phyloP scores from a whole-genome alignment of 2,329 filamentous ascomycete species.

The Penicillium rolfsii region DNA sequence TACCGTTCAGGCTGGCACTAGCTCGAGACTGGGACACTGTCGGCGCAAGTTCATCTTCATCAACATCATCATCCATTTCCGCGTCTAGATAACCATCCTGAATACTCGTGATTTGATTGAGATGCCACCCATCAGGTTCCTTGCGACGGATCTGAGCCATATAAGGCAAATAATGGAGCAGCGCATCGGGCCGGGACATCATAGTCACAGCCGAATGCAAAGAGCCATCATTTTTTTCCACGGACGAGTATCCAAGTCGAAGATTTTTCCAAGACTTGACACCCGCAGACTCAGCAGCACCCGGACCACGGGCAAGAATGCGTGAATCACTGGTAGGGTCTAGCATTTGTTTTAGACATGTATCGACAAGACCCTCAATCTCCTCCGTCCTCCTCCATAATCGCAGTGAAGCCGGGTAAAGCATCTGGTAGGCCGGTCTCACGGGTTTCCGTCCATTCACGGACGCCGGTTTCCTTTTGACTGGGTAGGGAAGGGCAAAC shows the following conservation, averaged over 20 bases:
- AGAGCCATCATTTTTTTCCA: constrained; percentile 9
- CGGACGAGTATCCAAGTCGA: constrained; percentile 15
- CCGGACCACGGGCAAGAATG: constrained; percentile 41
- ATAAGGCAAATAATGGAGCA: constrained; percentile 87
- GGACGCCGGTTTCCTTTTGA: constrained; percentile 63
- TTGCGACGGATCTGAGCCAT: constrained; percentile 65
- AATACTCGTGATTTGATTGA: constrained; percentile 71
- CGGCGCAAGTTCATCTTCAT: constrained; percentile 19
- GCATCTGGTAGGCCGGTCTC: constrained; percentile 80
- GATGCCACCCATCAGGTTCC: constrained; percentile 53
- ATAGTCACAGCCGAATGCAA: constrained; percentile 28
- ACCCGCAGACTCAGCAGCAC: constrained; percentile 24
- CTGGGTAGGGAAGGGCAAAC: constrained; percentile 82
- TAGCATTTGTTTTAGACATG: constrained; percentile 44
- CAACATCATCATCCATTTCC: constrained; percentile 52
- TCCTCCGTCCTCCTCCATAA: constrained; percentile 85
- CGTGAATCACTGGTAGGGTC: constrained; percentile 45
- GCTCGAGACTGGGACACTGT: constrained; percentile 42
- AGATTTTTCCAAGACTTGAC: constrained; percentile 43
- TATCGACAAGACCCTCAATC: constrained; percentile 66
- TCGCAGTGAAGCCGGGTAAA: constrained; percentile 82
- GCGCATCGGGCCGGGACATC: constrained; percentile 42
- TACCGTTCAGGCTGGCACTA: constrained; percentile 28
- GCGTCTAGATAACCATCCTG: constrained; percentile 35
- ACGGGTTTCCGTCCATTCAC: constrained; percentile 36